phyloP scores from a whole-genome alignment of 345 rosid genomes.

The Rhizophora mangle region DNA sequence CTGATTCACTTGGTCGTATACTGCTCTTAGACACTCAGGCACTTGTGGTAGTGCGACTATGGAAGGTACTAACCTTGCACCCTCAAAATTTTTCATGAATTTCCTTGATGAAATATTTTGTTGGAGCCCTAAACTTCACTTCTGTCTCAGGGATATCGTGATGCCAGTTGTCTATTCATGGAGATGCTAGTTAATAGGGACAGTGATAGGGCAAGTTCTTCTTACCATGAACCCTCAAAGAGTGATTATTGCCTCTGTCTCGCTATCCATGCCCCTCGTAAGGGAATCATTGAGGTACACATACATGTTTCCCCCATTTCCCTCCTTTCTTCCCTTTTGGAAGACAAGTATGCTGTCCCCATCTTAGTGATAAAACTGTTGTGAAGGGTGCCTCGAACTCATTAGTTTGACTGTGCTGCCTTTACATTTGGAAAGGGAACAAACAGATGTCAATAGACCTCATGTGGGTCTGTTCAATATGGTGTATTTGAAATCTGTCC shows the following conservation, averaged over 20 bases:
- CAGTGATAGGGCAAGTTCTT: slow-evolving; percentile 41
- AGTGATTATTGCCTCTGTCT: slow-evolving; percentile 91
- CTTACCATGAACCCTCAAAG: slow-evolving; percentile 51
- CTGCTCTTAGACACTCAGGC: slow-evolving; percentile 94
- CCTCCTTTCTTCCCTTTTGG: neutral
- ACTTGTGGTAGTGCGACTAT: slow-evolving; percentile 84
- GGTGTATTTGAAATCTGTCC: too few species aligned
- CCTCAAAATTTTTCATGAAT: neutral
- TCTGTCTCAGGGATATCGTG: slow-evolving; percentile 77
- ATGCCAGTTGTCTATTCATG: slow-evolving; percentile 88
- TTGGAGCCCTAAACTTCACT: neutral
- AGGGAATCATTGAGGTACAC: slow-evolving; percentile 85
- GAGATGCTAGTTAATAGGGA: slow-evolving; percentile 78
- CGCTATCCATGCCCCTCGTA: slow-evolving; percentile 94
- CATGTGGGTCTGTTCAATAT: too few species aligned
- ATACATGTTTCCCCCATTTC: neutral
- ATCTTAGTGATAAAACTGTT: too few species aligned
- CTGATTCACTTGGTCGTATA: slow-evolving; percentile 97
- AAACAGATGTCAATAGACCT: too few species aligned
- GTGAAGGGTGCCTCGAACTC: too few species aligned
- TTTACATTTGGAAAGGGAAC: too few species aligned
- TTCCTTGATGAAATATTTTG: neutral
- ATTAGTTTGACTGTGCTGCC: too few species aligned
- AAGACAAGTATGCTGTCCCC: neutral
- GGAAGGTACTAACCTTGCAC: slow-evolving; percentile 63